phyloP scores from a whole-genome alignment of 331 rosid genomes.

The Malus hybrid region DNA sequence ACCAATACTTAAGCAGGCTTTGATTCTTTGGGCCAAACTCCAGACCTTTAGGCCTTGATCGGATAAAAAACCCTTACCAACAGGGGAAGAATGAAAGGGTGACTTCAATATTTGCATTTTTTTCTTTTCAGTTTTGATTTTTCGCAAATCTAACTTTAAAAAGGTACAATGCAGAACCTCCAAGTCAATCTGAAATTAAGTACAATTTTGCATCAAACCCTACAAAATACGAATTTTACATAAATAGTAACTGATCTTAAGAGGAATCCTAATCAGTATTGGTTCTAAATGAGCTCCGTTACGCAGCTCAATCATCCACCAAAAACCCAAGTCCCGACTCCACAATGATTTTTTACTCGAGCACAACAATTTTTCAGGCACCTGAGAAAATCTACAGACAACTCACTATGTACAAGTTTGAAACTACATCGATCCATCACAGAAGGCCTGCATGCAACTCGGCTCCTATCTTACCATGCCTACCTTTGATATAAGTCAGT shows the following conservation, averaged over 20 bases:
- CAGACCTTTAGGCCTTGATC: no score
- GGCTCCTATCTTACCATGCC: constrained; percentile 25
- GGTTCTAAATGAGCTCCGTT: constrained; percentile 5
- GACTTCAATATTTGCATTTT: no score
- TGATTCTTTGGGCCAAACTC: no score
- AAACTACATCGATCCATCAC: constrained; percentile 17
- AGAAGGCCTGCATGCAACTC: constrained; percentile 4
- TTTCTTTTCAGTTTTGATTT: no score
- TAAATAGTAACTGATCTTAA: neutral
- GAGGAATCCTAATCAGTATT: neutral
- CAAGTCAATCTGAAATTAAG: neutral
- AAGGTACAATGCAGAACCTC: neutral
- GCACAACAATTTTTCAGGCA: constrained; percentile 5
- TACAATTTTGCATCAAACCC: neutral
- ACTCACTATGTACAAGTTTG: constrained; percentile 35
- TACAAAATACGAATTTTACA: neutral
- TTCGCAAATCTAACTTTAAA: no score
- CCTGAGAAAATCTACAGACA: constrained; percentile 23
- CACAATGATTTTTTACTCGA: neutral
- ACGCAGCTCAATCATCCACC: constrained; percentile 18
- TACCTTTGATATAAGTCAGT: constrained; percentile 21
- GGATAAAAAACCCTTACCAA: no score
- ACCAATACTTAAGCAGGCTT: no score
- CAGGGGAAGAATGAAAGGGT: no score
- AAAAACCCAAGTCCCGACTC: constrained; percentile 14